Base-by-base conservation (phyloP, 176 grass and related monocot species). In the Carex parvula region DNA sequence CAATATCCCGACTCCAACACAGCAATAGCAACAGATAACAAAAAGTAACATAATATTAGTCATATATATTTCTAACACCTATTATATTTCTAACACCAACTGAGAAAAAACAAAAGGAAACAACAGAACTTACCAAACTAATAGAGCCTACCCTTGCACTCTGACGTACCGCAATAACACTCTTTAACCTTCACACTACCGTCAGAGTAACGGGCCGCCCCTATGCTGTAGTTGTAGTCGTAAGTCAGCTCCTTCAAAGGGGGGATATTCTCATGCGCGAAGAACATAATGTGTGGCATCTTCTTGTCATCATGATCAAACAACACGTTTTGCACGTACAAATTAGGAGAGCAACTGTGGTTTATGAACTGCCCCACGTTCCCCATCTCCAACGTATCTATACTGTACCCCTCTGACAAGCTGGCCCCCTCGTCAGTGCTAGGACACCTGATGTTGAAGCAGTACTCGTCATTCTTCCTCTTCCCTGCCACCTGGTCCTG, bases 281-380 rank as follows among this genome's bases (percentile, higher is more conserved):
- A 94, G 53, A 94, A 55, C 85, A 88, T 84, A 35, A 91, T 81
- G 57, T 91, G 92, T 53, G 89, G 87, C 78, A 89, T 88, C 16
- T 77, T 86, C 55, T 70, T 89, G 46, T 89, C 70, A 30, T 91
- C 89, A 70, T 94, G 92, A 39, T 94, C 89, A 86, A 86, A 87
- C 13, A 94, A 73, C 30, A 94, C 71, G 81, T 91, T 84, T 33
- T 91, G 89, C 37, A 80, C 61, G 50, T 67, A 88, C 71, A 94
- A 80, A 85, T 94, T 94, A 10, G 89, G 83, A 56, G 64, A 74
- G 71, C 92, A 91, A 13, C 82, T 84, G 80, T 94, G 92, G 44
- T 89, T 91, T 39, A 94, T 89, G 73, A 87, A 94, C 71, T 83
- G 81, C 56, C 82, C 87, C 55, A 94, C 65, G 74, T 89, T 94